Base-by-base conservation (phyloP, 805 yeast species). In the Tetrapisispora taiwanensis region DNA sequence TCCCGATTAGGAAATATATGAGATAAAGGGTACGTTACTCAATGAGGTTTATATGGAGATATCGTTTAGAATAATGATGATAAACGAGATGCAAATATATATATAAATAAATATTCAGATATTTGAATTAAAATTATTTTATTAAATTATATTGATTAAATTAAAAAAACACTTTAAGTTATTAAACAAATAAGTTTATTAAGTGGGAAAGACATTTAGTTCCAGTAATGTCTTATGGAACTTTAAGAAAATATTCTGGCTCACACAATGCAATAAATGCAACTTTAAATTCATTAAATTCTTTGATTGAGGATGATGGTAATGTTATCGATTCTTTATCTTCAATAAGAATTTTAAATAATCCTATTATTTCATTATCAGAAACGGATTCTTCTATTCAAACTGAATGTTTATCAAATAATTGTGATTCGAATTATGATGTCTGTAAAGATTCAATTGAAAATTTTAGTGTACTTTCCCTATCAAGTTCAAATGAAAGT, bases 401-500 rank as follows among this genome's bases (percentile, higher is more conserved):
- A 18, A 37, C 13, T 3, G 22, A 27, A 26, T 27, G 20, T 19
- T 44, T 51, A 8, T 44, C 42, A 28, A 37, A 38, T 5, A 42
- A 35, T 33, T 44, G 39, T 17, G 43, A 36, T 15, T 32, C 41
- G 8, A 35, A 22, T 40, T 22, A 40, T n/a, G 43, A 41, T 30
- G 28, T 22, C 17, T 32, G 27, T 6, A 24, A 28, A 26, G 17
- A 14, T 14, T 15, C 46, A 6, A 48, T 55, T 12, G 52, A 52
- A 10, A 55, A 54, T 35, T 46, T 46, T 34, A 56, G 57, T 1
- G 48, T 54, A 20, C 46, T 54, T 17, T 54, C 55, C 2, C 12
- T 13, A 42, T 51, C 45, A 20, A 26, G 33, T 26, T 51, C 51
- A 17, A 13, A 13, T 3, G 32, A 18, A 4, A 15, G 28, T 15